Conservation (phyloP, 192 early-diverging fungal genomes). For the Dimargaris verticillata region DNA sequence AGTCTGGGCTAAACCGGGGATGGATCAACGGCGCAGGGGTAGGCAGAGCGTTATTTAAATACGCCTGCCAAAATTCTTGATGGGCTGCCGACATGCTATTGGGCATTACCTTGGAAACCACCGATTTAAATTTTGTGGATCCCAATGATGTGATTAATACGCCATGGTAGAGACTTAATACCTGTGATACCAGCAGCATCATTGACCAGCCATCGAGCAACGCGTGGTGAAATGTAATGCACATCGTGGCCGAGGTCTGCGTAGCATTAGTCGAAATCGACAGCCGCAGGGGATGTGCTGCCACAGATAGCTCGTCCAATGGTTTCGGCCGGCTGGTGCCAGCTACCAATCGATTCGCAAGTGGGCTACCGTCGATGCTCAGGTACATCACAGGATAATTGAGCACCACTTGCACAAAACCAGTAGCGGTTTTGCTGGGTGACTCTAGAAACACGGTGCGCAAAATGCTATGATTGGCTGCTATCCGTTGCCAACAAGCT, state of each 20-base stretch:
- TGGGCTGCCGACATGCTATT: background rate
- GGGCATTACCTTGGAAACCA: background rate
- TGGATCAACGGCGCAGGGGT: background rate
- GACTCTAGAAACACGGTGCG: constrained; percentile 6
- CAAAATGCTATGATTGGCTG: background rate
- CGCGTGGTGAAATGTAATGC: background rate
- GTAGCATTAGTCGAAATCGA: background rate
- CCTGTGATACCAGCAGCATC: background rate
- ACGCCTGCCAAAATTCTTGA: background rate
- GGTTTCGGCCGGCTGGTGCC: too few relatives aligned
- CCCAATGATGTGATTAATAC: background rate
- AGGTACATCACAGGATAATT: too few relatives aligned
- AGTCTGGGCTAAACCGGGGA: too few relatives aligned
- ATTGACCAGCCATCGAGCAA: constrained; percentile 6
- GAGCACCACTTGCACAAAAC: constrained; percentile 7
- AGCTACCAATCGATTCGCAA: background rate
- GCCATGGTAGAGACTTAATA: background rate
- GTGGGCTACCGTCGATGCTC: background rate
- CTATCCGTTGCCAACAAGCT: background rate
- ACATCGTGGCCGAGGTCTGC: background rate
- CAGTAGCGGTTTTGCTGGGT: background rate
- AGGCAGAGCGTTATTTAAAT: background rate
- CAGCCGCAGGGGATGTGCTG: background rate
- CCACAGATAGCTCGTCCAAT: too few relatives aligned
- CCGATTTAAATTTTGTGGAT: too few relatives aligned